A percentile compares a stretch with the other conserved stretches of the same genome.
phyloP scores from a whole-genome alignment of 179 eudicot species.

The Patellifolia procumbens region DNA sequence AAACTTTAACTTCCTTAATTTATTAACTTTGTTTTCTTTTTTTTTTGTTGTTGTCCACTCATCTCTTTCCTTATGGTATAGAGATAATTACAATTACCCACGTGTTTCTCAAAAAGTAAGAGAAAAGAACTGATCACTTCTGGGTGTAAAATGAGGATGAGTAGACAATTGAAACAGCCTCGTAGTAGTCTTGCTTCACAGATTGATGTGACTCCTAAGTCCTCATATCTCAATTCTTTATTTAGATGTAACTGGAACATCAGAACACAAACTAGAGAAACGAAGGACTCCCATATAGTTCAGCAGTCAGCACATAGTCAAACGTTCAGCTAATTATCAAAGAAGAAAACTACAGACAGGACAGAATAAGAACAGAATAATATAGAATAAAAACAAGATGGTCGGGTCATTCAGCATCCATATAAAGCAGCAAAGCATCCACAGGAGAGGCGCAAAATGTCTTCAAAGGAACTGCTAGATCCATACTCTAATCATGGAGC shows the following conservation, averaged over 20 bases:
- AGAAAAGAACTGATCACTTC: no score
- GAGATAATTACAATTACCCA: no score
- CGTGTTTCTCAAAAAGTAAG: no score
- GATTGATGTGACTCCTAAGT: background rate
- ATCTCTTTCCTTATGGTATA: no score
- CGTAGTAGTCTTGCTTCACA: background rate
- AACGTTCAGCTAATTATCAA: background rate
- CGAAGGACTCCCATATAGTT: background rate
- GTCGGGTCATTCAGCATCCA: background rate
- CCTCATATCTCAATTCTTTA: background rate
- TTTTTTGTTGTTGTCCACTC: no score
- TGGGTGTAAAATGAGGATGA: no score
- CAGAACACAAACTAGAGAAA: background rate
- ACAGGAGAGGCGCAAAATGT: no score
- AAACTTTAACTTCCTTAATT: no score
- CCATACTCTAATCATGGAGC: no score
- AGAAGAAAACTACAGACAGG: background rate
- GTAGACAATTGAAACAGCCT: background rate
- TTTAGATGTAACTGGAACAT: background rate
- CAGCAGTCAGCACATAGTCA: background rate
- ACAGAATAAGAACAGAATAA: background rate
- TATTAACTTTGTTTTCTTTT: no score
- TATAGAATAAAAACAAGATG: background rate
- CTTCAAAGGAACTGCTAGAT: no score
- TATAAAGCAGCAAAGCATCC: no score